These are phyloP conservation scores for Medakamo hakoo DNA, from an alignment of 139 green algal species.

Conservation along the genomic window DNA sequence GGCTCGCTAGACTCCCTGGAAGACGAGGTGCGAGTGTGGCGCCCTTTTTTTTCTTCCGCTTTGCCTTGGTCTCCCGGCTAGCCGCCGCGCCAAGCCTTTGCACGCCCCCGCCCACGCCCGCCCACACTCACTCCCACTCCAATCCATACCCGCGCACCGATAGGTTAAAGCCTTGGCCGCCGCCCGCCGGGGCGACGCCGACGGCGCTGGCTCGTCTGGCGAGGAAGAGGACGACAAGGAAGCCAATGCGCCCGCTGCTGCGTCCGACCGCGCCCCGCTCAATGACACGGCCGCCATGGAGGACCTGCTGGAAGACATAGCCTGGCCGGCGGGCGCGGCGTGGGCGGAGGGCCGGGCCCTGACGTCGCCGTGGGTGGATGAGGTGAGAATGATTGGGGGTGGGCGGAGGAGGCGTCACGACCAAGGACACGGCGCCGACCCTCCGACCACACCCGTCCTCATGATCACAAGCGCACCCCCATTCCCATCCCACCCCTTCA, in stretches of 20 bases:
- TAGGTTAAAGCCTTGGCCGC: background rate
- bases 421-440: no score
- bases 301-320: conserved; percentile 81
- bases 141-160: background rate
- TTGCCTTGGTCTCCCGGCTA: no score
- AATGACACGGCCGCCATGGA: conserved; percentile 71
- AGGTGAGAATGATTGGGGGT: conserved; percentile 37
- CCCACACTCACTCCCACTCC: background rate
- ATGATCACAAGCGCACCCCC: no score
- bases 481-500: no score
- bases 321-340: conserved; percentile 50
- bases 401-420: no score
- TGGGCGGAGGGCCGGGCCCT: conserved; percentile 35
- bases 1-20: background rate
- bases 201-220: background rate
- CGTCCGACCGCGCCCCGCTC: conserved; percentile 15
- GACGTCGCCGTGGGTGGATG: conserved; percentile 4
- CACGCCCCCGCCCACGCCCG: no score
- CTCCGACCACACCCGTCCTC: no score
- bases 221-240: no score
- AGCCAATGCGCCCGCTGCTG: background rate
- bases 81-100: no score
- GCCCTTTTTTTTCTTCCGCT: no score
- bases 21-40: background rate
- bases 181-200: no score